These are phyloP conservation scores for Bipolaris oryzae DNA, from an alignment of 2,329 filamentous ascomycete species.

Conservation along the genomic window DNA sequence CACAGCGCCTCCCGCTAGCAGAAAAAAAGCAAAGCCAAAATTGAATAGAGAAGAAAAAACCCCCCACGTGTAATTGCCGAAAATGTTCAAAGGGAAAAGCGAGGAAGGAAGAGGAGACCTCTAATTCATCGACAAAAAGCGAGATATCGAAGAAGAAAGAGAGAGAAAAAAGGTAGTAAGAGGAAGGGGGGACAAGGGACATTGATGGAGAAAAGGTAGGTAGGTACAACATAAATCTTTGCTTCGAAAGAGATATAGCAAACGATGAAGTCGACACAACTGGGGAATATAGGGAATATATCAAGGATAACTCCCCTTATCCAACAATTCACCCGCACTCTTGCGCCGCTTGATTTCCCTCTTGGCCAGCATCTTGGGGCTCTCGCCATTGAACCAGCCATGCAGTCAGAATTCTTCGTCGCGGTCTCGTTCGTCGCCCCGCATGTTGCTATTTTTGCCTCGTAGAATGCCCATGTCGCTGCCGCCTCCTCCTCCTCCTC, in stretches of 20 bases:
- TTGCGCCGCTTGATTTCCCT: constrained; percentile 38
- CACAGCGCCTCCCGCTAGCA: background rate
- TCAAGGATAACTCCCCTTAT: constrained; percentile 8
- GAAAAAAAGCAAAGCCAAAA: background rate
- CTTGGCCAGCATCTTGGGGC: constrained; percentile 14
- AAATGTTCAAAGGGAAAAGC: background rate
- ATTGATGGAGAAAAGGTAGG: background rate
- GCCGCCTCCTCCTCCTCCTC: too few species aligned
- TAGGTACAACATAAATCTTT: too few species aligned
- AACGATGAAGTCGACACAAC: background rate
- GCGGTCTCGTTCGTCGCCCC: constrained; percentile 4
- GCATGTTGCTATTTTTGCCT: constrained; percentile 2
- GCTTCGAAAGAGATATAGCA: too few species aligned
- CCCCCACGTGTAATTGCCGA: too few species aligned
- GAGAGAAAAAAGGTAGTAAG: background rate
- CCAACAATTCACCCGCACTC: constrained; percentile 40
- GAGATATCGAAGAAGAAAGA: too few species aligned
- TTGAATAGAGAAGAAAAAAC: background rate
- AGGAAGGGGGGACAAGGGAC: background rate
- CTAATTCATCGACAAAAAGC: too few species aligned
- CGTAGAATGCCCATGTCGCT: background rate
- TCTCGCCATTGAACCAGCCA: constrained; percentile 44
- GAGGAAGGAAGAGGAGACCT: background rate
- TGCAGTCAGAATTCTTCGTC: constrained; percentile 46
- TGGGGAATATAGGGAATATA: background rate